Conservation (phyloP, 805 yeast species). For the Tetrapisispora pingtungensis region DNA sequence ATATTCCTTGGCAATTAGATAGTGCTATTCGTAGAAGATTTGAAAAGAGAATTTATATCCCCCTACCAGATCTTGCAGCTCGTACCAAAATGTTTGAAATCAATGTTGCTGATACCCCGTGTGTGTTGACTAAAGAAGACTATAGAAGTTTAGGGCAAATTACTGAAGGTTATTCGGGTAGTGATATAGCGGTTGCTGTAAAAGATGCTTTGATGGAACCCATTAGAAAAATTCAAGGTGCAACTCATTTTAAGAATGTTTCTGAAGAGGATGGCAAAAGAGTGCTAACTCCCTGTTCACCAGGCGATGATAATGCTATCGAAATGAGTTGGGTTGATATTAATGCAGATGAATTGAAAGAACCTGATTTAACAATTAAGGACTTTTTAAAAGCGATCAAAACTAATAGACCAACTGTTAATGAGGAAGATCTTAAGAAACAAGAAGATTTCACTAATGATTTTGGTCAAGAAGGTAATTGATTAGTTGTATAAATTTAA, state of each 20-base stretch:
- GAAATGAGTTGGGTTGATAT: conserved; percentile 94
- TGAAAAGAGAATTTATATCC: conserved; percentile 88
- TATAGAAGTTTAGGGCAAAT: conserved; percentile 71
- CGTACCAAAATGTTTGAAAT: conserved; percentile 89
- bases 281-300: conserved; percentile 85
- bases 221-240: conserved; percentile 85
- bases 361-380: conserved; percentile 80
- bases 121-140: conserved; percentile 64
- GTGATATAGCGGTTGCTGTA: conserved; percentile 92
- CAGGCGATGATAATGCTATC: conserved; percentile 79
- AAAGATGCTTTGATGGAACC: conserved; percentile 98
- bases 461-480: conserved; percentile 91
- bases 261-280: conserved; percentile 30
- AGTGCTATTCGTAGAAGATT: conserved; percentile 96
- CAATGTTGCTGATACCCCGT: conserved; percentile 85
- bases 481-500: background rate
- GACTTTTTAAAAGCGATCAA: conserved; percentile 91
- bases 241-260: conserved; percentile 80
- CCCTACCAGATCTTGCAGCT: conserved; percentile 90
- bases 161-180: conserved; percentile 97
- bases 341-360: conserved; percentile 77
- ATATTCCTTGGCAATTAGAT: conserved; percentile 97
- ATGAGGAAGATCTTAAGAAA: conserved; percentile 66
- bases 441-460: conserved; percentile 86
- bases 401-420: conserved; percentile 90